Base-by-base conservation (phyloP, 768 basidiomycete genomes). In the Trametes gibbosa region DNA sequence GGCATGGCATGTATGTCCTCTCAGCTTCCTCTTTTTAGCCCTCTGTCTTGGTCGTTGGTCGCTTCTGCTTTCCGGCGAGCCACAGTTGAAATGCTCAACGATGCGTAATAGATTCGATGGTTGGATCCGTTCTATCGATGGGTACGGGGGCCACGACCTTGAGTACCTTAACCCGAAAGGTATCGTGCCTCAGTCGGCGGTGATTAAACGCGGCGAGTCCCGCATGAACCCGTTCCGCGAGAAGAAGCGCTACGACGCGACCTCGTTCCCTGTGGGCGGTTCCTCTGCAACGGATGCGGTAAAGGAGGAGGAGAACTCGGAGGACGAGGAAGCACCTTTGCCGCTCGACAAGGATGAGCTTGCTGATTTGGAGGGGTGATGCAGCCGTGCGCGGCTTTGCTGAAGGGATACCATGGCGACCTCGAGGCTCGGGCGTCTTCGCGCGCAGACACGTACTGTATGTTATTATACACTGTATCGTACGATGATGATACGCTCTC, bases 71-170 rank as follows among this genome's bases (percentile, higher is more conserved):
- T 2, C 24, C 23, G 43, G 23, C 37, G 16, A 39, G 17, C 37
- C 37, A 14, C 13, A 14, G 37, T 17, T 14, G 37, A 14, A 10
- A 4, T 39, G 43, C 23, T 14, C 5, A 32, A 32, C 29, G 19
- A n/a, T 24, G 12, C 7, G 13, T 10, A 23, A 35, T 64, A 93
- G 88, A 63, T 95, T 89, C 74, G 90, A 94, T 68, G 84, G 86
- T 40, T 98, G 91, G 92, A 77, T 95, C 50, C 84, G 85, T 45
- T 78, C 81, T 23, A 78, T 92, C 32, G 93, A 96, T 67, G 66
- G 77, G 8, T 95, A 94, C 66, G 74, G 79, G 17, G 94, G 92
- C 3, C 78, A 81, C 60, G 94, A 96, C 70, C 77, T 96, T 46
- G 75, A 83, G 29, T 94, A 90, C 65, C 76, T 92, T 60, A 95